Percentiles rank a stretch among this genome's conserved stretches.
Conservation (phyloP, 176 grass and related monocot species). For the Luzula sylvatica region DNA sequence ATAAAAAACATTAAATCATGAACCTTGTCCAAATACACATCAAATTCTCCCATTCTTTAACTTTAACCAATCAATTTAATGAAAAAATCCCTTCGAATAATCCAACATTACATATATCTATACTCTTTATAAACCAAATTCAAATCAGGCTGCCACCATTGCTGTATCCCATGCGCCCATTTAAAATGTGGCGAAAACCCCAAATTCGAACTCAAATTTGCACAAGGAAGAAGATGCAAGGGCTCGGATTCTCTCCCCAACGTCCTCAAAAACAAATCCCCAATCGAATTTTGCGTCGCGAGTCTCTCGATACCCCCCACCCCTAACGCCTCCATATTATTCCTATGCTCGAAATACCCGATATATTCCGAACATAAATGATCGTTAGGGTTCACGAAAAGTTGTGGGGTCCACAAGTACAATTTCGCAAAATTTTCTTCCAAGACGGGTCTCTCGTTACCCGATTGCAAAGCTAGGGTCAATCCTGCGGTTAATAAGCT, state of each 20-base stretch:
- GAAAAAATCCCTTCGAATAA: too few relatives aligned
- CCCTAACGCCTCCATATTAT: conserved; percentile 84
- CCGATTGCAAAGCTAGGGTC: conserved; percentile 55
- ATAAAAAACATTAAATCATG: too few relatives aligned
- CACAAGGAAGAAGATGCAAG: conserved; percentile 83
- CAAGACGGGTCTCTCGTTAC: conserved; percentile 27
- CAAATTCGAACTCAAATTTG: conserved; percentile 62
- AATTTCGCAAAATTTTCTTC: conserved; percentile 69
- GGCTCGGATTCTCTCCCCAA: conserved; percentile 84
- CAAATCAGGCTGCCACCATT: conserved; percentile 76
- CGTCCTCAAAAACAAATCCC: conserved; percentile 62
- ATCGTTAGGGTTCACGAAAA: conserved; percentile 74
- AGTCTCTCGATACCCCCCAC: conserved; percentile 77
- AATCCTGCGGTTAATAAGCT: conserved; percentile 77
- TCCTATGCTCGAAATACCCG: conserved; percentile 84
- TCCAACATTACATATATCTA: conserved; percentile 32
- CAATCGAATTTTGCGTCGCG: conserved; percentile 70
- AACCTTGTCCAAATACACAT: too few relatives aligned
- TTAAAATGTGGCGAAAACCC: conserved; percentile 54
- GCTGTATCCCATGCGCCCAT: conserved; percentile 79
- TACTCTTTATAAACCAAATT: conserved; percentile 51
- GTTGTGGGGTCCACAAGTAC: conserved; percentile 56
- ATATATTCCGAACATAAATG: conserved; percentile 92
- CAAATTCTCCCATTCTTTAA: too few relatives aligned
- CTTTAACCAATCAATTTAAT: too few relatives aligned